These are phyloP conservation scores for Pyropia haitanensis DNA, from an alignment of 23 red algal species.

Conservation along the genomic window DNA sequence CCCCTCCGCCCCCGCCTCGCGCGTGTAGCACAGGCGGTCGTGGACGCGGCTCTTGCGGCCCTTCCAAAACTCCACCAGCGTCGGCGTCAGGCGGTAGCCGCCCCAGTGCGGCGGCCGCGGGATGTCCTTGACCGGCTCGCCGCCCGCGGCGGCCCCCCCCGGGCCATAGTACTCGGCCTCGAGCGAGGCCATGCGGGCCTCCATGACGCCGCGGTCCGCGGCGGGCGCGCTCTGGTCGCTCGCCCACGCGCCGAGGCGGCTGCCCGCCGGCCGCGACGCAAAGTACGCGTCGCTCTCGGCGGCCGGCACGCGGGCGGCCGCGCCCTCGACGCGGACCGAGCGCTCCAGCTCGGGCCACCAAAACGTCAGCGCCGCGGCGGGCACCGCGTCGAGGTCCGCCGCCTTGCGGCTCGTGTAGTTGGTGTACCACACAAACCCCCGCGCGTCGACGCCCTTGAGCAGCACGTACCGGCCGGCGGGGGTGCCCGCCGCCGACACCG, in stretches of 20 bases:
- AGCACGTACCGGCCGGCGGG: constrained; percentile 78
- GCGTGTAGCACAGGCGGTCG: constrained; percentile 62
- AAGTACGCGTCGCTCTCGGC: constrained; percentile 78
- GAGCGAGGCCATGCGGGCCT: constrained; percentile 26
- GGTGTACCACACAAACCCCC: constrained; percentile 93
- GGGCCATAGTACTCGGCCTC: constrained; percentile 5
- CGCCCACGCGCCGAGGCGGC: constrained; percentile 57
- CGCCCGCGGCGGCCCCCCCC: constrained; percentile 9
- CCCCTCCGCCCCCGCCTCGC: not conserved
- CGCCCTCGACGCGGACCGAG: constrained; percentile 82
- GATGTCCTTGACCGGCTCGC: constrained; percentile 18
- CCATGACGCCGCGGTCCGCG: constrained; percentile 21
- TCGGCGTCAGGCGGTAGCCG: constrained; percentile 52
- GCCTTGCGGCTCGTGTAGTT: constrained; percentile 80
- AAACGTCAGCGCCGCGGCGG: constrained; percentile 76
- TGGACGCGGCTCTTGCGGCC: constrained; percentile 68
- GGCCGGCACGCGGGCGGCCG: constrained; percentile 23
- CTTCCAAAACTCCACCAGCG: constrained; percentile 91
- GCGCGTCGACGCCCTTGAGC: constrained; percentile 69
- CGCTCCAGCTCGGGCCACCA: constrained; percentile 91
- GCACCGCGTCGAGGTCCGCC: constrained; percentile 45
- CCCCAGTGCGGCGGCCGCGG: constrained; percentile 73
- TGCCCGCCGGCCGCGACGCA: constrained; percentile 30
- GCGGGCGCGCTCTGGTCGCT: constrained; percentile 54
- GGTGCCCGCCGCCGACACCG: constrained; percentile 22